Evolutionary conservation across 1,284 basidiomycete species (phyloP).

Genomic region (Ceratobasidium sp.): DNA sequence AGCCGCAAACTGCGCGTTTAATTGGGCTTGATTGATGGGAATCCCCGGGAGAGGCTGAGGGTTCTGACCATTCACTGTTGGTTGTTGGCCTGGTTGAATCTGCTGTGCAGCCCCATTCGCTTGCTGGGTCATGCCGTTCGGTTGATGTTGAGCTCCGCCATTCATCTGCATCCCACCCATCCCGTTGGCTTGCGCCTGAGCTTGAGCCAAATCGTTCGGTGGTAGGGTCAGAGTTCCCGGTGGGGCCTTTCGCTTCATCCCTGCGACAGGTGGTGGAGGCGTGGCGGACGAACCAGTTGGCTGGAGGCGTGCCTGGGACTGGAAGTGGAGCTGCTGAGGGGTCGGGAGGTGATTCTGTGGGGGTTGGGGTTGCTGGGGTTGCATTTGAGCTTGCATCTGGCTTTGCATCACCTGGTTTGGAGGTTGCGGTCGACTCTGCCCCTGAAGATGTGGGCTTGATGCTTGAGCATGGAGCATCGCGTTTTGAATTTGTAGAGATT

Average conservation of each 20-base stretch:
- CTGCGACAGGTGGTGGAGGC: constrained; percentile 20
- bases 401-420: no score
- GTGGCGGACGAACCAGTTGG: constrained; percentile 21
- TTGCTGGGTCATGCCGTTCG: constrained; percentile 11
- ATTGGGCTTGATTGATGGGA: neutral
- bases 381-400: constrained; percentile 3
- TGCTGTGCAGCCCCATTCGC: constrained; percentile 1
- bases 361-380: neutral
- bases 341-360: constrained; percentile 19
- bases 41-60: neutral
- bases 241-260: constrained; percentile 32
- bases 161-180: constrained; percentile 13
- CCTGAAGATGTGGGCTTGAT: neutral
- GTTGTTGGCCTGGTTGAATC: neutral
- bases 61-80: neutral
- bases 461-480: neutral
- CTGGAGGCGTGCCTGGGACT: constrained; percentile 8
- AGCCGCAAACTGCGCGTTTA: neutral
- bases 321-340: constrained; percentile 28
- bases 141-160: neutral
- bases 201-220: constrained; percentile 17
- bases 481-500: neutral
- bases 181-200: neutral
- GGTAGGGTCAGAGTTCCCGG: constrained; percentile 20
- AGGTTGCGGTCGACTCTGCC: constrained; percentile 1